Percentiles rank a stretch among this genome's conserved stretches.
Evolutionary conservation across 768 basidiomycete species (phyloP).

Genomic region (Boletus eberwhitei): DNA sequence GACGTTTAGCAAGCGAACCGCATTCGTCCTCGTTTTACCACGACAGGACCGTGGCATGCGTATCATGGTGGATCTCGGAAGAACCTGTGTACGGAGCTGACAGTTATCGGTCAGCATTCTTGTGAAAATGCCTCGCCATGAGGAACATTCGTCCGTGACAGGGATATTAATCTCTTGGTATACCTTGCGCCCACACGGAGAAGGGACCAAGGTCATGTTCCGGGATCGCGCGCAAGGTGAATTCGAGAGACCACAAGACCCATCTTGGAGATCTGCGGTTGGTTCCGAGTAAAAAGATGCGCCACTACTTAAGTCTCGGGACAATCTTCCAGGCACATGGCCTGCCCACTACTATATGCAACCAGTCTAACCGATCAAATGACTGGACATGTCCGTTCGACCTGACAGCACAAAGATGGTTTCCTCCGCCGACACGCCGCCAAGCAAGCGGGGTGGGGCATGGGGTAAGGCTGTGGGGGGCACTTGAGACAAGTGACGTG

Average conservation of each 20-base stretch:
- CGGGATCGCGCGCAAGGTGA: constrained; percentile 1
- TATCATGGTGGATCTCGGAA: constrained; percentile 3
- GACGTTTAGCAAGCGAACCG: background rate
- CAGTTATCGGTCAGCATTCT: constrained; percentile 2
- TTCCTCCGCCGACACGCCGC: constrained; percentile 19
- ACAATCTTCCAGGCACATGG: constrained; percentile 15
- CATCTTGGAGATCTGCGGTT: background rate
- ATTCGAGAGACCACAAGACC: background rate
- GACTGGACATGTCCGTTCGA: constrained; percentile 3
- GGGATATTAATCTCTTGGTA: background rate
- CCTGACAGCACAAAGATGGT: constrained; percentile 25
- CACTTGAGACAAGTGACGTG: background rate
- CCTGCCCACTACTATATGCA: constrained; percentile 9
- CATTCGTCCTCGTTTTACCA: constrained; percentile 7
- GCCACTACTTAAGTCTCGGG: background rate
- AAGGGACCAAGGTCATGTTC: constrained; percentile 7
- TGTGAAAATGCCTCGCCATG: constrained; percentile 1
- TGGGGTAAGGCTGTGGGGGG: constrained; percentile 26
- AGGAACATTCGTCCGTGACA: constrained; percentile 6
- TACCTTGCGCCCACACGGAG: background rate
- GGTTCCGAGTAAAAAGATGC: background rate
- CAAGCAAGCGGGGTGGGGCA: constrained; percentile 18
- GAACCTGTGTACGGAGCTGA: constrained; percentile 6
- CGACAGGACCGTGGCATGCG: constrained; percentile 5
- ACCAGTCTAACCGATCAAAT: constrained; percentile 4